Evolutionary conservation across 495 filamentous ascomycete genomes (phyloP).

Genomic region (Xylaria intraflava): DNA sequence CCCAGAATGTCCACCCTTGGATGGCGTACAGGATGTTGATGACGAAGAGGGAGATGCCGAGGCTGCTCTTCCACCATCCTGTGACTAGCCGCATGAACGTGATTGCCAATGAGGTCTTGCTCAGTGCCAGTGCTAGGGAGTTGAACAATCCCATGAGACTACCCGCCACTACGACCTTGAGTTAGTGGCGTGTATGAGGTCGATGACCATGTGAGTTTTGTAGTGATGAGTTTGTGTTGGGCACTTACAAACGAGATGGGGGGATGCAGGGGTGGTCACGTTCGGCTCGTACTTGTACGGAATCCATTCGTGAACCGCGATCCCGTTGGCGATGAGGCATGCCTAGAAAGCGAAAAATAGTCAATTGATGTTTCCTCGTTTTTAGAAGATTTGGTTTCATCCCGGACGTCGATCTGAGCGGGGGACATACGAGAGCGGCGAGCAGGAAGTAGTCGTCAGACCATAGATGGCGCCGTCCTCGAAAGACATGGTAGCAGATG

Average conservation of each 20-base stretch:
- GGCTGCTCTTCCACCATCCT: slow-evolving; percentile 9
- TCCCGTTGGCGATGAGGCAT: neutral
- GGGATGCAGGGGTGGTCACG: neutral
- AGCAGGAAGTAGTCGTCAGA: slow-evolving; percentile 10
- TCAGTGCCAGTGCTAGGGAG: slow-evolving; percentile 6
- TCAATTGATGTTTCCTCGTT: neutral
- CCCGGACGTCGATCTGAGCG: neutral
- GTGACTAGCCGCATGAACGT: slow-evolving; percentile 5
- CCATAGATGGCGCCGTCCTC: slow-evolving; percentile 6
- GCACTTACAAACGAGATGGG: neutral
- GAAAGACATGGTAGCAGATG: slow-evolving; percentile 4
- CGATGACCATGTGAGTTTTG: neutral
- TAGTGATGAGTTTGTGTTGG: neutral
- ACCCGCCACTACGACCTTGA: neutral
- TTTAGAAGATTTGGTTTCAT: neutral
- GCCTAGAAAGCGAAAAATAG: neutral
- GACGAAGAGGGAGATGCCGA: neutral
- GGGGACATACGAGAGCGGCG: slow-evolving; percentile 4
- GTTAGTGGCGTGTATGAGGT: neutral
- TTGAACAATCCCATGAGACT: slow-evolving; percentile 13
- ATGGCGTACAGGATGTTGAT: slow-evolving; percentile 3
- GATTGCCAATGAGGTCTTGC: slow-evolving; percentile 10
- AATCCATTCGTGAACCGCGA: slow-evolving; percentile 3
- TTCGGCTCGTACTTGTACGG: slow-evolving; percentile 10
- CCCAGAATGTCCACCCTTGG: slow-evolving; percentile 12